Evolutionary conservation across 176 grass and related monocot genomes (phyloP), one percentile per base, ranked within the genome.

Genomic region (Zoysia japonica): DNA sequence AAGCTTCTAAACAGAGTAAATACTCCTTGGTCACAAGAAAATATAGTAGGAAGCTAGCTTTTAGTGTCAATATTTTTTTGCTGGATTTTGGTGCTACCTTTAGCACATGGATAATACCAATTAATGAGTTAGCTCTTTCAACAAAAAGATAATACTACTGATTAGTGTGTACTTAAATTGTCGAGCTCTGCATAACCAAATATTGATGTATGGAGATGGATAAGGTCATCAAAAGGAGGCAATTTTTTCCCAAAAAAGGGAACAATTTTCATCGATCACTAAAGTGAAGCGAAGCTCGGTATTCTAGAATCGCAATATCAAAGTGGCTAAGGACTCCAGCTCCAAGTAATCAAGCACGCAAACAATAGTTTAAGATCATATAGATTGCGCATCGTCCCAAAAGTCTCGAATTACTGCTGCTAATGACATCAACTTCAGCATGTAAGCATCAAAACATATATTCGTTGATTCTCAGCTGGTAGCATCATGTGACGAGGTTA

Each of bases 401-500:
- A 85, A 85, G 82, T 17, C 65, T 2, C 67, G 67, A 77, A 85
- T 81, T 42, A 89, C 81, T 85, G 77, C 38, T 45, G 47, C 81
- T 61, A 77, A 72, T 85, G 82, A 77, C 87, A 48, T 52, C 65
- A 53, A 20, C 61, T 62, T 46, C 40, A 35, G 67, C 67, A 68
- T 68, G 79, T 62, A 65, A 71, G 77, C 82, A 77, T 74, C 37
- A 11, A n/a, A 11, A 14, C 5, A 2, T 28, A 88, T 84, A 80
- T 19, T 64, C 42, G 3, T 70, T 69, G 63, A 43, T 35, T 46
- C 28, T 51, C 67, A 28, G 28, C 0, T 48, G 16, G 68, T 74
- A 80, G 47, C 62, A 56, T 61, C 76, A 42, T 63, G 71, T 88
- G 81, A 88, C 81, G 64, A 46, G 81, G 86, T 65, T 84, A 80